Evolutionary conservation across 495 filamentous ascomycete genomes (phyloP).

Genomic region (Aspergillus panamensis): DNA sequence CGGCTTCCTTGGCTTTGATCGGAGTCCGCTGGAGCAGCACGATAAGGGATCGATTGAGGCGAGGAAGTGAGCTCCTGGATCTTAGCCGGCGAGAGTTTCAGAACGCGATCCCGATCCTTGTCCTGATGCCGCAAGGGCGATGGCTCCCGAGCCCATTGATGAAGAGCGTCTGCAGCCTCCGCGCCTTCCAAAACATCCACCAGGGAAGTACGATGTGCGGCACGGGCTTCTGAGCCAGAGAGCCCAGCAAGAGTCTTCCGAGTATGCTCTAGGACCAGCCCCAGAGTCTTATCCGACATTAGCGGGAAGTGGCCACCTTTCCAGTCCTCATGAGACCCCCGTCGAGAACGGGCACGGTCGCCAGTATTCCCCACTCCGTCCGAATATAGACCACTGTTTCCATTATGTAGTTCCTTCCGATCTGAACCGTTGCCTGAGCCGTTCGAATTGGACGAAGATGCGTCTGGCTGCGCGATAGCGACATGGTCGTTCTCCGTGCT

Average conservation of each 20-base stretch:
- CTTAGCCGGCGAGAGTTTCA: slow-evolving; percentile 51
- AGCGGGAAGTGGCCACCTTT: slow-evolving; percentile 20
- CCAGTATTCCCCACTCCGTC: not conserved
- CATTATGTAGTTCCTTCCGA: not conserved
- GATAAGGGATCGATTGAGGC: slow-evolving; percentile 50
- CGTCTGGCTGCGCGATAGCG: slow-evolving; percentile 1
- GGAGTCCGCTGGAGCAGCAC: slow-evolving; percentile 25
- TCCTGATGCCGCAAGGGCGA: slow-evolving; percentile 21
- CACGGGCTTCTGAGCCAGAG: slow-evolving; percentile 1
- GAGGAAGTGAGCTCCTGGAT: slow-evolving; percentile 55
- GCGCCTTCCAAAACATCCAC: slow-evolving; percentile 24
- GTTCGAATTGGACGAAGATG: not conserved
- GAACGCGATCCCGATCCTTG: slow-evolving; percentile 40
- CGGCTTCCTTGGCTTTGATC: slow-evolving; percentile 21
- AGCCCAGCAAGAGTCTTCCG: slow-evolving; percentile 1
- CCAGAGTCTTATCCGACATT: slow-evolving; percentile 21
- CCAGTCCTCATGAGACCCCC: slow-evolving; percentile 8
- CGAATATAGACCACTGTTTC: not conserved
- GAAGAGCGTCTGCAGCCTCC: slow-evolving; percentile 13
- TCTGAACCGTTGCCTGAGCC: not conserved
- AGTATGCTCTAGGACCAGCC: slow-evolving; percentile 22
- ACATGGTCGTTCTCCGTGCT: not conserved
- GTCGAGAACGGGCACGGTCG: not conserved
- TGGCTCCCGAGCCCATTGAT: slow-evolving; percentile 14
- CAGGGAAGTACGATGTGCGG: slow-evolving; percentile 17